Evolutionary conservation across 805 yeast species (phyloP).

Genomic region (Scheffersomyces ergatensis): DNA sequence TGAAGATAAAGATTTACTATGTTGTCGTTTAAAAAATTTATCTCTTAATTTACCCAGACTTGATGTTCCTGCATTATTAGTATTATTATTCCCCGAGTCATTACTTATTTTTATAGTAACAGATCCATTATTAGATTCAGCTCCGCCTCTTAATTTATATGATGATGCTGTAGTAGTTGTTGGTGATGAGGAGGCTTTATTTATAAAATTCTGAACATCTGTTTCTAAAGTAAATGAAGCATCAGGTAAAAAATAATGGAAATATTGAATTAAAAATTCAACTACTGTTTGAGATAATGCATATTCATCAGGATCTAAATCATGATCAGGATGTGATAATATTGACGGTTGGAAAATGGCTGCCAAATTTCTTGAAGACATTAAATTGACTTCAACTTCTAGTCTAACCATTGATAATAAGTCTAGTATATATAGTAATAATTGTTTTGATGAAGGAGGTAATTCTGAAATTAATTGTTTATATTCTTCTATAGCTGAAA

Average conservation of each 20-base stretch:
- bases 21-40: slow-evolving; percentile 15
- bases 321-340: slow-evolving; percentile 88
- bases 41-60: too few species aligned
- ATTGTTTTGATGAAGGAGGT: slow-evolving; percentile 77
- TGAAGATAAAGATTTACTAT: slow-evolving; percentile 33
- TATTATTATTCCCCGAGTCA: background rate
- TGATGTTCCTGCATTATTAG: slow-evolving; percentile 5
- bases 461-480: slow-evolving; percentile 64
- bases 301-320: slow-evolving; percentile 89
- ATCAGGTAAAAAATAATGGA: slow-evolving; percentile 71
- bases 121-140: background rate
- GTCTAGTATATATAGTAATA: slow-evolving; percentile 83
- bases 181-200: slow-evolving; percentile 1
- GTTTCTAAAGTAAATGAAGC: slow-evolving; percentile 11
- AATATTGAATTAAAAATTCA: slow-evolving; percentile 84
- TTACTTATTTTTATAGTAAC: too few species aligned
- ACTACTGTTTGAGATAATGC: slow-evolving; percentile 82
- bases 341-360: slow-evolving; percentile 98
- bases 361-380: slow-evolving; percentile 91
- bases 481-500: slow-evolving; percentile 68
- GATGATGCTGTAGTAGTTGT: background rate
- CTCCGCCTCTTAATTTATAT: background rate
- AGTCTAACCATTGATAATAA: slow-evolving; percentile 81
- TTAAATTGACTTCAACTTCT: slow-evolving; percentile 72
- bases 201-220: background rate